Evolutionary conservation across 1,284 basidiomycete species (phyloP), one percentile per base, ranked within the genome.

Genomic region (Ustilago cynodontis): DNA sequence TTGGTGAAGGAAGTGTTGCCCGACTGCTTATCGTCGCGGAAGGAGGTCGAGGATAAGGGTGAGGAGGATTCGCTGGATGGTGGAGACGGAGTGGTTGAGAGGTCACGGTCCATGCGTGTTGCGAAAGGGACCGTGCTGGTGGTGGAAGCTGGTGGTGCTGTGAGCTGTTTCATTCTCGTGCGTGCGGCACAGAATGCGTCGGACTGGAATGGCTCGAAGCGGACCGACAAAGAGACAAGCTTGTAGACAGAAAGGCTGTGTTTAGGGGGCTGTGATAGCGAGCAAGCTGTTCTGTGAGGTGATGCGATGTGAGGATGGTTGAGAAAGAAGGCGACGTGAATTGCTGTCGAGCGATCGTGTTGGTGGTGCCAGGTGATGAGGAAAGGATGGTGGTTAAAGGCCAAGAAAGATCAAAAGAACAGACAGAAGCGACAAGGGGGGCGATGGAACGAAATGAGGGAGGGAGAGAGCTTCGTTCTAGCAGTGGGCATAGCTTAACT

Each of bases 201-300:
- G 1, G 70, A 71, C 11, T 66, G 70, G 33, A 59, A 66, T 0
- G 59, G 64, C 28, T 66, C 70, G 8, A 66, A 39, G 1, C 45
- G 47, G 1, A 10, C 13, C 7, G 54, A 28, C 22, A 43, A n/a
- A 18, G 43, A 20, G 8, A 8, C 9, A 33, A 35, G 29, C 2
- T 13, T 16, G 49, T 5, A 11, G 18, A n/a, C n/a, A n/a, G n/a
- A n/a, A n/a, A n/a, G n/a, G 33, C 13, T 9, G 39, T 8, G n/a
- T n/a, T 3, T 5, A 18, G 2, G 28, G 13, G 43, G 5, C 4
- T 33, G 13, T 45, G 18, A 16, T 45, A 7, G 43, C 43, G 18
- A 37, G 9, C 35, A 37, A 37, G 35, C 31, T 33, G 11, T 33
- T 5, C 31, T 33, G 35, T 3, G 14, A 16, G 7, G 35, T 37